Evolutionary conservation across 352 stramenopile genomes (phyloP), one percentile per base, ranked within the genome.

Genomic region (Phytopythium mirpurense): DNA sequence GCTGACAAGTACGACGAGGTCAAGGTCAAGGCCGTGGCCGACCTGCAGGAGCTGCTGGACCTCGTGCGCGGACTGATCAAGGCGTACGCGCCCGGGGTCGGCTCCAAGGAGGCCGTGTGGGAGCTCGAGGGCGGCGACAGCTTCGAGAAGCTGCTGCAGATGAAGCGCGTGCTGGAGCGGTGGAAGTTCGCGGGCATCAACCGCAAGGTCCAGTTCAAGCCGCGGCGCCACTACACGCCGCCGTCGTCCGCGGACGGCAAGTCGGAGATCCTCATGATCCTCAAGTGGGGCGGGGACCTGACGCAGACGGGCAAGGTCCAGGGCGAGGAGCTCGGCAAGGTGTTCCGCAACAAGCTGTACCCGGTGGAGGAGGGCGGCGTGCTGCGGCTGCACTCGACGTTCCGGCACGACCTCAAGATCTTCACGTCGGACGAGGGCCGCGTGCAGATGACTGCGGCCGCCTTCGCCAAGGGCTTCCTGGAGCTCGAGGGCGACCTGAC

Each of bases 341-440:
- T 76, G 15, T 98, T 99, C 57, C 83, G 88, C 55, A 93, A 95
- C 57, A 72, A 75, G 51, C 58, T 97, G 50, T 97, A 96, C 52
- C 88, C 87, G 29, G 79, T 90, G 26, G 87, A 97, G 65, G 83
- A 93, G 65, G 84, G 95, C 23, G 97, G 96, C 3, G 88, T 99
- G 56, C 77, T 99, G 47, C 90, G 97, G 23, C 79, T 99, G 34
- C 98, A 99, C 78, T 98, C 96, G 38, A 99, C 97, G 0, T 99
- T 99, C 68, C 90, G 98, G 5, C 98, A 99, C 77, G 97, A 99
- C 66, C 76, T 99, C 29, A 99, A 99, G 69, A 99, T 99, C 56
- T 99, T 99, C 67, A 99, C 96, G 9, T 98, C 85, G 5, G 97
- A 99, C 63, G 98, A 99, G 87, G 97, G 98, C 1, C 79, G 98